Percentiles rank a stretch among this genome's conserved stretches.
Conservation (phyloP, 345 rosid genomes). For the Brassica juncea region DNA sequence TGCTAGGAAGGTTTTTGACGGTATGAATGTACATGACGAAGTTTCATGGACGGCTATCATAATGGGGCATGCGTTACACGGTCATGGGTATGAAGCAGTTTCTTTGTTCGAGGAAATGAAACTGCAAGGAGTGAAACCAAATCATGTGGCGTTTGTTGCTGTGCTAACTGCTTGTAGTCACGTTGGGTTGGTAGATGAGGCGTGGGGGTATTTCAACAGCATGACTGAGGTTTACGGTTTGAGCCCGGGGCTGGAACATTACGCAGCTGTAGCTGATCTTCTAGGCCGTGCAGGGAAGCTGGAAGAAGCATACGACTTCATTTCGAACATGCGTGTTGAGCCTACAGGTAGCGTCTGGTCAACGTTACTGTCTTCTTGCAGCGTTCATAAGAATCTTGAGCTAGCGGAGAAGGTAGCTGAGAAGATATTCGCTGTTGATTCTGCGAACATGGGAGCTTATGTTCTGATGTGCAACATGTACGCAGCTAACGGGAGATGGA, state of each 20-base stretch:
- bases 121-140: conserved; percentile 63
- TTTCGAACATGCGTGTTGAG: conserved; percentile 48
- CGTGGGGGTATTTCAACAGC: conserved; percentile 56
- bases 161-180: conserved; percentile 89
- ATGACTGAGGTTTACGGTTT: conserved; percentile 63
- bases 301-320: conserved; percentile 73
- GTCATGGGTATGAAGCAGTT: conserved; percentile 66
- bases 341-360: conserved; percentile 74
- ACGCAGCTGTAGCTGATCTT: conserved; percentile 82
- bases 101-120: conserved; percentile 76
- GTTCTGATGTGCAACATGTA: conserved; percentile 76
- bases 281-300: conserved; percentile 88
- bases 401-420: conserved; percentile 71
- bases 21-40: conserved; percentile 64
- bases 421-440: conserved; percentile 58
- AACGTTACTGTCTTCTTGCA: conserved; percentile 65
- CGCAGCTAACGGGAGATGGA: conserved; percentile 66
- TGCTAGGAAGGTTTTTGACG: conserved; percentile 62
- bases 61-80: conserved; percentile 84
- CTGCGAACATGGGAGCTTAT: conserved; percentile 70
- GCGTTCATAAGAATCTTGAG: conserved; percentile 70
- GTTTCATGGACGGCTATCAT: conserved; percentile 92
- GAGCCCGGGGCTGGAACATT: conserved; percentile 71
- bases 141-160: conserved; percentile 68
- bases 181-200: conserved; percentile 68